Percentiles rank a stretch among this genome's conserved stretches.
Conservation (phyloP, 306 rosid genomes). For the Mucuna pruriens region DNA sequence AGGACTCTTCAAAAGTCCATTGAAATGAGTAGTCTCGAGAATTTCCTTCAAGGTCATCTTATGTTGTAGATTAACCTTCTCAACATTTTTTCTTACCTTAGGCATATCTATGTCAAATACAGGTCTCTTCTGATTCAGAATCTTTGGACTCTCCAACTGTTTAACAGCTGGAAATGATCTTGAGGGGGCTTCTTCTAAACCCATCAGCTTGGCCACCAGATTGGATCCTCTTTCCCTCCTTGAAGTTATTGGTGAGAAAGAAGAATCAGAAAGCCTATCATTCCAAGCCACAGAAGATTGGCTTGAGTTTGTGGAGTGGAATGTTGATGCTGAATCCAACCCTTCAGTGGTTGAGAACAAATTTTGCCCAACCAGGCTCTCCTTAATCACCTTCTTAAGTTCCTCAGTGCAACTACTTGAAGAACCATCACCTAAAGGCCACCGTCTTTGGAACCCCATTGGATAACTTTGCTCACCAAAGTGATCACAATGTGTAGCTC, state of each 20-base stretch:
- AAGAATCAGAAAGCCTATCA: slow-evolving; percentile 51
- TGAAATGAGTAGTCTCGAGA: slow-evolving; percentile 68
- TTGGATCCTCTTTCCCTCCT: slow-evolving; percentile 57
- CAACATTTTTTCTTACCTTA: slow-evolving; percentile 46
- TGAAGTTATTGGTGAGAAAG: slow-evolving; percentile 49
- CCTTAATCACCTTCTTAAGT: slow-evolving; percentile 56
- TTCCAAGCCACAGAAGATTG: slow-evolving; percentile 56
- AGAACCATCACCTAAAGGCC: slow-evolving; percentile 56
- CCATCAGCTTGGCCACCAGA: slow-evolving; percentile 92
- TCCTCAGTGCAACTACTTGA: slow-evolving; percentile 53
- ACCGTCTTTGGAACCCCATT: slow-evolving; percentile 48
- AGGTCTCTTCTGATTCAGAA: slow-evolving; percentile 57
- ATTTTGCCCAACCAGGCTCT: slow-evolving; percentile 50
- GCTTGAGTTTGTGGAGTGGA: slow-evolving; percentile 74
- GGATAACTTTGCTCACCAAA: slow-evolving; percentile 41
- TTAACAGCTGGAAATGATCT: slow-evolving; percentile 50
- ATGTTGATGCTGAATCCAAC: slow-evolving; percentile 55
- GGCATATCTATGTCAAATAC: slow-evolving; percentile 59
- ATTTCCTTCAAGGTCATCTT: slow-evolving; percentile 67
- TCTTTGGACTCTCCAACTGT: slow-evolving; percentile 55
- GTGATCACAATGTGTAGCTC: slow-evolving; percentile 34
- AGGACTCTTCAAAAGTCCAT: slow-evolving; percentile 59
- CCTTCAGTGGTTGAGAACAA: slow-evolving; percentile 41
- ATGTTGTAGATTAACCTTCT: slow-evolving; percentile 51
- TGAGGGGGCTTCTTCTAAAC: slow-evolving; percentile 66